Conservation (phyloP, 116 monocot species). For the Papilionanthe hybrid region DNA sequence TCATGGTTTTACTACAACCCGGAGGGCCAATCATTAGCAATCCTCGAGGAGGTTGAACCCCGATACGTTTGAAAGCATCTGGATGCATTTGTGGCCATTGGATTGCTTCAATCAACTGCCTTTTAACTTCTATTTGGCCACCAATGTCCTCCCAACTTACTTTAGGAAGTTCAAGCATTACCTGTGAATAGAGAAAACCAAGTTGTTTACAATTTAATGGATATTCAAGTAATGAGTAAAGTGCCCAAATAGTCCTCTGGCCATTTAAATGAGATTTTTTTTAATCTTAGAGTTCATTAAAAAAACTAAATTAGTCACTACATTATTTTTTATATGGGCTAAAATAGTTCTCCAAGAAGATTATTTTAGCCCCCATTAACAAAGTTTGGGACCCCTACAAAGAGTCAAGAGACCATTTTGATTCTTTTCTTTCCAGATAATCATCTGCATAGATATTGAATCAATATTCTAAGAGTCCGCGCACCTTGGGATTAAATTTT, state of each 20-base stretch:
- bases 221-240: neutral
- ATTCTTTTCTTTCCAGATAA: no score
- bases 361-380: no score
- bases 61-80: constrained; percentile 66
- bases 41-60: constrained; percentile 65
- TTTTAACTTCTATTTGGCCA: constrained; percentile 72
- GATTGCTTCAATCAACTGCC: constrained; percentile 80
- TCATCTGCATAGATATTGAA: neutral
- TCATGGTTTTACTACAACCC: constrained; percentile 91
- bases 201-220: neutral
- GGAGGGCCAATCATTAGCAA: constrained; percentile 91
- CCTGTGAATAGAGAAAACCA: constrained; percentile 30
- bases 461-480: neutral
- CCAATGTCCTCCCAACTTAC: constrained; percentile 93
- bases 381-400: no score
- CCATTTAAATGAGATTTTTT: no score
- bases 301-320: no score
- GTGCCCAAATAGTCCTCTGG: no score
- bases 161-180: constrained; percentile 84
- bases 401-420: no score
- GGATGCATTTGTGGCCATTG: constrained; percentile 68
- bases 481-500: no score
- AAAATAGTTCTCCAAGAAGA: no score
- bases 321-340: no score
- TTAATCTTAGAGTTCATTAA: no score